Percentiles rank a stretch among this genome's conserved stretches.
Conservation (phyloP, 257 asterid genomes). For the Nicotiana noctiflora region DNA sequence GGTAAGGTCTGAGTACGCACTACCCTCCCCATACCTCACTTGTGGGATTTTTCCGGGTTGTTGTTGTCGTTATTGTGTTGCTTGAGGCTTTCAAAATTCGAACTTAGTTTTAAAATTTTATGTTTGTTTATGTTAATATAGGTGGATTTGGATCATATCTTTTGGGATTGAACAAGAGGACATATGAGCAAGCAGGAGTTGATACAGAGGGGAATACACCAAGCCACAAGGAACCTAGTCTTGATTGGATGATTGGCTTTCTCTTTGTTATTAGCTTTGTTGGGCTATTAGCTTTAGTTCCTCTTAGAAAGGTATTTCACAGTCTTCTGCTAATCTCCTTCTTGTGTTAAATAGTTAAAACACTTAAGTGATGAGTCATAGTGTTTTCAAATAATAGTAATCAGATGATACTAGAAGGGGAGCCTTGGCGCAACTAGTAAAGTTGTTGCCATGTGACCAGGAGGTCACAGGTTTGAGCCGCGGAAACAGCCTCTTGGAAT, state of each 20-base stretch:
- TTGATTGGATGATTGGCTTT: slow-evolving; percentile 74
- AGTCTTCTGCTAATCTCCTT: neutral
- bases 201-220: slow-evolving; percentile 50
- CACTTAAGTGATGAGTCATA: too few relatives aligned
- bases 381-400: too few relatives aligned
- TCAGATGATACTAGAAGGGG: too few relatives aligned
- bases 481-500: too few relatives aligned
- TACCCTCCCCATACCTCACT: too few relatives aligned
- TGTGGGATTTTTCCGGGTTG: too few relatives aligned
- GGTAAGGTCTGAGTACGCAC: too few relatives aligned
- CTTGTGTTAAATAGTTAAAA: neutral
- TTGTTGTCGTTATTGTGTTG: neutral
- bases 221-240: slow-evolving; percentile 42
- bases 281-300: slow-evolving; percentile 63
- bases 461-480: too few relatives aligned
- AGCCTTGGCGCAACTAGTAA: too few relatives aligned
- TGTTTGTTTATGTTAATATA: slow-evolving; percentile 18
- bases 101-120: neutral
- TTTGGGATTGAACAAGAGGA: slow-evolving; percentile 48
- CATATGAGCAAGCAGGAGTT: slow-evolving; percentile 56
- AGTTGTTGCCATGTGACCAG: too few relatives aligned
- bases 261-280: slow-evolving; percentile 56
- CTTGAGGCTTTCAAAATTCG: neutral
- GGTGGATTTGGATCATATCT: slow-evolving; percentile 73
- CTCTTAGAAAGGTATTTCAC: slow-evolving; percentile 51